Conservation (phyloP, 1,139 yeast genomes). For the Geotrichum candidum region DNA sequence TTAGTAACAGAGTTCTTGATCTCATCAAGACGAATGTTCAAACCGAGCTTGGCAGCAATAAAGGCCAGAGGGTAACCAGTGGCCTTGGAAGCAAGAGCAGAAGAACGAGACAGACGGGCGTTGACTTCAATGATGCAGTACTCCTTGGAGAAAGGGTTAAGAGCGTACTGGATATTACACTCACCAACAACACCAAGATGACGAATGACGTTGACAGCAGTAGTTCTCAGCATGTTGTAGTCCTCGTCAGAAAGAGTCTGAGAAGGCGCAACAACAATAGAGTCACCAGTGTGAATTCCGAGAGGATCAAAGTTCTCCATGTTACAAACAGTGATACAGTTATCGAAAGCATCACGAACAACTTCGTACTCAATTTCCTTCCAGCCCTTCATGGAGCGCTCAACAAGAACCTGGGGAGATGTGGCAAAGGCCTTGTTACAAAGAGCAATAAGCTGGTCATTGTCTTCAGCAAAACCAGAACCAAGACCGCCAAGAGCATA, state of each 20-base stretch:
- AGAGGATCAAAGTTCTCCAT: conserved; percentile 99
- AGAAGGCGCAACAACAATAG: conserved; percentile 97
- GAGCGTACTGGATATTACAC: conserved; percentile 96
- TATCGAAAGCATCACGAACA: conserved; percentile 91
- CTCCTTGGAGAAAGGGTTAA: conserved; percentile 84
- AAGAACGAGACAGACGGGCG: conserved; percentile 94
- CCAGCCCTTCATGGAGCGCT: conserved; percentile 97
- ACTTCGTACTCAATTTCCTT: conserved; percentile 98
- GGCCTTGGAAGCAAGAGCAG: conserved; percentile 97
- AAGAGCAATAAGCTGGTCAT: conserved; percentile 70
- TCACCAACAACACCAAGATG: conserved; percentile 99
- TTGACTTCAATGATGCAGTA: conserved; percentile 96
- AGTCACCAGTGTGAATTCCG: conserved; percentile 98
- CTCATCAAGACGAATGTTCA: conserved; percentile 87
- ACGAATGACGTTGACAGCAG: conserved; percentile 95
- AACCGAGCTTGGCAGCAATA: conserved; percentile 95
- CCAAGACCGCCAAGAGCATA: conserved; percentile 97
- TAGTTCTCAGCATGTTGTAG: conserved; percentile 94
- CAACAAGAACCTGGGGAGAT: conserved; percentile 94
- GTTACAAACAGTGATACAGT: conserved; percentile 97
- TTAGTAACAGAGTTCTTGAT: conserved; percentile 93
- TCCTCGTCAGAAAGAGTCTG: conserved; percentile 96
- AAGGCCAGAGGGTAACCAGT: conserved; percentile 98
- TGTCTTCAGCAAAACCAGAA: conserved; percentile 94
- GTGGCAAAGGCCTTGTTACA: conserved; percentile 92